Base-by-base conservation (phyloP, 306 rosid species). In the Corylus avellana region DNA sequence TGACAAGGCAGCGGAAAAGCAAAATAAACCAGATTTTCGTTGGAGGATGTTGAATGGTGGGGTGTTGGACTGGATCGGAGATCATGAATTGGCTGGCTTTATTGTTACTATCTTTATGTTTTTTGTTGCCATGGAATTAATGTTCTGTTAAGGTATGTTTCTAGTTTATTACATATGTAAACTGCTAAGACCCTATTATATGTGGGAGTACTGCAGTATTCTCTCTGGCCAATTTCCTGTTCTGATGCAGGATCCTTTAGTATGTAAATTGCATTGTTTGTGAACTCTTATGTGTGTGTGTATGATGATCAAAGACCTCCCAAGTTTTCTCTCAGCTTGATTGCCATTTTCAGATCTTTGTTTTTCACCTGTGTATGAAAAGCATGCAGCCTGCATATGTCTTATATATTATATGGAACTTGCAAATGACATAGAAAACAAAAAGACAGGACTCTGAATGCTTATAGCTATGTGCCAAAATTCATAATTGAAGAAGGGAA, bases 231-330 rank as follows among this genome's bases (percentile, higher is more conserved):
- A 81, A 80, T 83, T 75, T 80, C 77, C 78, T 78, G 89, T 70
- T 78, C 78, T 63, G 39, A 63, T 29, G 35, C 81, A 75, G 92
- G 84, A 76, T 84, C 80, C 56, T 27, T 27, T 56, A 59, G 77
- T 75, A 69, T 90, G 92, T 85, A 84, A 84, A 81, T 80, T 79
- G 78, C 79, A 80, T 80, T 78, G 78, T 70, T 85, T 83, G 71
- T 86, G 83, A 84, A 80, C 76, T 25, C 69, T 66, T 81, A 75
- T 83, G 70, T 54, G 39, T 88, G 80, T 68, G 42, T 81, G 83
- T 68, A 78, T 74, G 79, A 76, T 75, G 48, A 17, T 42, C 72
- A 20, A 77, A 56, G 59, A 50, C 32, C 80, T 44, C 66, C 64
- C 37, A 71, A 56, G 64, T 55, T 75, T 47, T 76, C 25, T 78